These are phyloP conservation scores for Dendrobium catenatum DNA, from an alignment of 106 monocot species.

Conservation along the genomic window DNA sequence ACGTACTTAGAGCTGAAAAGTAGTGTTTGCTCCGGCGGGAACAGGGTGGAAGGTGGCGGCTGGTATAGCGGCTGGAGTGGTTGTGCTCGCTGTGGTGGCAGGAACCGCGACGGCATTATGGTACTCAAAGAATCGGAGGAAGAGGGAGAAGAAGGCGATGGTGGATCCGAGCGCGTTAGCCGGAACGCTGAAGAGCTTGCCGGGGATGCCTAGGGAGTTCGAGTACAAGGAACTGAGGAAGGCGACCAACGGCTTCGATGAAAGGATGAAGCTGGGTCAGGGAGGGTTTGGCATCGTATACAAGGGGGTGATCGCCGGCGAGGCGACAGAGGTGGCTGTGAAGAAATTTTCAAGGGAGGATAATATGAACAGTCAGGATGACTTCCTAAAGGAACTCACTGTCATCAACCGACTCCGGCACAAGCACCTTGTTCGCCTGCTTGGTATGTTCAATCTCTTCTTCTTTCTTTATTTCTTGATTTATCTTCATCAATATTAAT, in stretches of 20 bases:
- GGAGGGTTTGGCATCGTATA: conserved; percentile 73
- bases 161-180: conserved; percentile 15
- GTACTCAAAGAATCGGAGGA: conserved; percentile 4
- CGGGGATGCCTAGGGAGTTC: conserved; percentile 76
- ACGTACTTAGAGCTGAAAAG: too few relatives aligned
- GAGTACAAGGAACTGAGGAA: conserved; percentile 45
- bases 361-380: conserved; percentile 40
- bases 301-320: conserved; percentile 36
- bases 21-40: background rate
- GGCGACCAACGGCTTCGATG: conserved; percentile 67
- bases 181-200: conserved; percentile 35
- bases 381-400: conserved; percentile 84
- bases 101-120: background rate
- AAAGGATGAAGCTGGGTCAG: conserved; percentile 52
- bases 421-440: conserved; percentile 57
- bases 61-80: conserved; percentile 9
- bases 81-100: background rate
- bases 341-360: conserved; percentile 71
- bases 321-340: conserved; percentile 52
- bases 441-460: conserved; percentile 31
- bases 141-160: background rate
- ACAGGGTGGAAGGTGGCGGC: conserved; percentile 12
- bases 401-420: conserved; percentile 94
- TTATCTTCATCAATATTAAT: too few relatives aligned
- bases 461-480: too few relatives aligned